Evolutionary conservation across 2,329 filamentous ascomycete species (phyloP).

Genomic region (Calonectria multiphialidica): DNA sequence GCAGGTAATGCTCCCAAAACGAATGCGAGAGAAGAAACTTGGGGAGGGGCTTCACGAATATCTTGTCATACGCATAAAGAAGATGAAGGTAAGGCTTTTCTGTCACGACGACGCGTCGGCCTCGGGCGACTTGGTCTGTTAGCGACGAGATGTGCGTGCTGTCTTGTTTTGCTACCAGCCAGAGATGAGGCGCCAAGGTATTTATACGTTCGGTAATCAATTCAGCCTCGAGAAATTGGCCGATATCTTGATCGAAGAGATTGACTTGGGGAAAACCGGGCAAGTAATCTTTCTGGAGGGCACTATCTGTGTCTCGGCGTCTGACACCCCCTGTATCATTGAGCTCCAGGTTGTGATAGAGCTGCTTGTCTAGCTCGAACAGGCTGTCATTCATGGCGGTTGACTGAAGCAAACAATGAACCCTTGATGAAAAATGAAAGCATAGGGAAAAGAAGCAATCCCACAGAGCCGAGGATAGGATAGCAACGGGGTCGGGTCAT

Average conservation of each 20-base stretch:
- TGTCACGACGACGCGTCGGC: constrained; percentile 48
- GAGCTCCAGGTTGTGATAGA: background rate
- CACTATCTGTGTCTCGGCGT: background rate
- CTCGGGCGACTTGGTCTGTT: background rate
- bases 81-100: constrained; percentile 51
- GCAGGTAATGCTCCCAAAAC: constrained; percentile 49
- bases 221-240: background rate
- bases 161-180: background rate
- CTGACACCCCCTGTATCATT: background rate
- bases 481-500: background rate
- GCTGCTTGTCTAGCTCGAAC: background rate
- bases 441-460: background rate
- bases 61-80: background rate
- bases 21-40: constrained; percentile 48
- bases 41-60: constrained; percentile 50
- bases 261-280: background rate
- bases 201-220: background rate
- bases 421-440: background rate
- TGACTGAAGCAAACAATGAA: background rate
- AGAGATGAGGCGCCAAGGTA: background rate
- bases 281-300: background rate
- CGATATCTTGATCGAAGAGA: background rate
- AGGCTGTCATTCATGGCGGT: background rate
- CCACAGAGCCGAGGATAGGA: background rate
- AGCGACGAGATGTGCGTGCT: background rate